Conservation (phyloP, 441 rosid species). For the Hypseocharis bilobata region DNA sequence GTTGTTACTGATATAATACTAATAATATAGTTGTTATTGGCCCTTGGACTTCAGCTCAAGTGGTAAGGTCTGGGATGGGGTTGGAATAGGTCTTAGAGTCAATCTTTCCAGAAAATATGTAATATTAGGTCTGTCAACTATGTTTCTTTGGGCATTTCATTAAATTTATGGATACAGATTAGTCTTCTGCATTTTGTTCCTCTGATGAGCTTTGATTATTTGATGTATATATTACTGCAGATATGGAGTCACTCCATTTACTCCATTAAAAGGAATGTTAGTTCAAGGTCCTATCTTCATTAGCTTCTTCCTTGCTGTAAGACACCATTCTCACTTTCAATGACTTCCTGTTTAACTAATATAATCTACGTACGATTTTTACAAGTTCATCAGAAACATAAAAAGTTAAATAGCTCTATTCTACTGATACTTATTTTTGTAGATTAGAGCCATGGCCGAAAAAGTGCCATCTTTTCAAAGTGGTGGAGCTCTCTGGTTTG, state of each 20-base stretch:
- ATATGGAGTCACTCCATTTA: conserved; percentile 38
- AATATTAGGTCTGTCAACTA: neutral
- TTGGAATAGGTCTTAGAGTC: neutral
- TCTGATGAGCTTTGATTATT: neutral
- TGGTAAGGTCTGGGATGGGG: neutral
- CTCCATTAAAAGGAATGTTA: conserved; percentile 43
- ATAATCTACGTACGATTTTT: neutral
- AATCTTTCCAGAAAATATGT: neutral
- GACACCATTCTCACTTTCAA: conserved; percentile 14
- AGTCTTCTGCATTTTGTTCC: neutral
- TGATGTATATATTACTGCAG: conserved; percentile 16
- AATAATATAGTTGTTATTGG: neutral
- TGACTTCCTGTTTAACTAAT: neutral
- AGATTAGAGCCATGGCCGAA: conserved; percentile 46
- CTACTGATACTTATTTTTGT: conserved; percentile 15
- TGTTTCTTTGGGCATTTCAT: neutral
- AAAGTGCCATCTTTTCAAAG: conserved; percentile 46
- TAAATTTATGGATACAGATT: neutral
- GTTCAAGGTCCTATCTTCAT: conserved; percentile 47
- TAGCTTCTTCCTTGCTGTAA: conserved; percentile 47
- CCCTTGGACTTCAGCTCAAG: neutral
- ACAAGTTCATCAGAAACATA: neutral
- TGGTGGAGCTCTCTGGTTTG: conserved; percentile 48
- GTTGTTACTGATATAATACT: neutral
- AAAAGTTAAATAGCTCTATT: neutral